phyloP scores from a whole-genome alignment of 805 yeast species.

The Clavispora vitiphila region DNA sequence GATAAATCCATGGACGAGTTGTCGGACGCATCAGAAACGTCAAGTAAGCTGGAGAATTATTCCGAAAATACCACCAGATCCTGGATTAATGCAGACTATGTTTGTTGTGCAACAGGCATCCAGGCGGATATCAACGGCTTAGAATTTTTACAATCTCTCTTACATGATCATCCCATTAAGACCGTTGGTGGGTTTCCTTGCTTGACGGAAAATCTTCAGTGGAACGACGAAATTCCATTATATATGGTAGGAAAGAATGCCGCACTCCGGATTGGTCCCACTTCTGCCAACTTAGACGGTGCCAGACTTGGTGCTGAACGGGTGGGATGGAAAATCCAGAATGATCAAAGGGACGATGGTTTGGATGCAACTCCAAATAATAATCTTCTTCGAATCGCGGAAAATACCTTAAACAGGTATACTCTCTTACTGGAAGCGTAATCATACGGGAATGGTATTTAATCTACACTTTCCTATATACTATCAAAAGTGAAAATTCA shows the following conservation, averaged over 20 bases:
- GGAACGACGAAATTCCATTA: slow-evolving; percentile 35
- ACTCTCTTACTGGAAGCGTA: slow-evolving; percentile 6
- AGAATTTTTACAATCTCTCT: slow-evolving; percentile 26
- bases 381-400: slow-evolving; percentile 5
- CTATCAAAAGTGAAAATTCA: no score
- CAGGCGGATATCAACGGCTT: slow-evolving; percentile 24
- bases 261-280: slow-evolving; percentile 38
- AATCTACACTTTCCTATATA: no score
- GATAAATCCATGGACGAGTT: no score
- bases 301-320: slow-evolving; percentile 43
- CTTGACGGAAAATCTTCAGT: slow-evolving; percentile 40
- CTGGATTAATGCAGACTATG: slow-evolving; percentile 22
- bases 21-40: no score
- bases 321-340: slow-evolving; percentile 34
- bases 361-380: not conserved
- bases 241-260: slow-evolving; percentile 42
- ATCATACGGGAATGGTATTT: no score
- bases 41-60: no score
- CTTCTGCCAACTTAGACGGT: slow-evolving; percentile 44
- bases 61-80: not conserved
- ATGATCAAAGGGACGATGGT: slow-evolving; percentile 4
- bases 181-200: slow-evolving; percentile 37
- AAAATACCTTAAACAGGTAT: slow-evolving; percentile 8
- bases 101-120: slow-evolving; percentile 41
- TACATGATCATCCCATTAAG: slow-evolving; percentile 24